These are phyloP conservation scores for Huiozyma sinensis DNA, from an alignment of 805 yeast genomes.

Conservation along the genomic window DNA sequence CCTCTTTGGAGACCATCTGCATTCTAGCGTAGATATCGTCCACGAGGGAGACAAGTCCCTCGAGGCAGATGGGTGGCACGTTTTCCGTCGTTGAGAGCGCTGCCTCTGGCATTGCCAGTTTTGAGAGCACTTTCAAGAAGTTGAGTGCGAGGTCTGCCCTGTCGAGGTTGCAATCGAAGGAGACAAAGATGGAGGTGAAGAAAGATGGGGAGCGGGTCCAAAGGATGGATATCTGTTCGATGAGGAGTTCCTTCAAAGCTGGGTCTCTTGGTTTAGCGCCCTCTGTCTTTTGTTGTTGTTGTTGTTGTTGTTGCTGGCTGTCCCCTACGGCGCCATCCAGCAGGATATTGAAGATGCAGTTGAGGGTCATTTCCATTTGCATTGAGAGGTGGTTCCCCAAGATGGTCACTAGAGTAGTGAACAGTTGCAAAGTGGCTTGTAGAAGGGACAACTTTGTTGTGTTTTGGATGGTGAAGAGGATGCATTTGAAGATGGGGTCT, in stretches of 20 bases:
- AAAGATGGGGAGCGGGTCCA: conserved; percentile 76
- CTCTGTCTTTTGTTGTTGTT: neutral
- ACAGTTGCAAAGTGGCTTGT: conserved; percentile 64
- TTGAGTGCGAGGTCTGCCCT: conserved; percentile 65
- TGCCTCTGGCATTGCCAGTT: conserved; percentile 75
- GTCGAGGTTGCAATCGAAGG: conserved; percentile 85
- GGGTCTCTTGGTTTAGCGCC: neutral
- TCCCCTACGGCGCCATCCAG: conserved; percentile 8
- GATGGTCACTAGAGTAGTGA: conserved; percentile 59
- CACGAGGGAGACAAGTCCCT: conserved; percentile 67
- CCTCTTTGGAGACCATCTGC: conserved; percentile 12
- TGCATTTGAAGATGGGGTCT: conserved; percentile 76
- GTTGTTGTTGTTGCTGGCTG: neutral
- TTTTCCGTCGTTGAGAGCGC: conserved; percentile 69
- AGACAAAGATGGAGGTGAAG: conserved; percentile 65
- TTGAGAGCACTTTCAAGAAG: conserved; percentile 59
- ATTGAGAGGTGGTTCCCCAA: conserved; percentile 56
- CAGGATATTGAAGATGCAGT: conserved; percentile 51
- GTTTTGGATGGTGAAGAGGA: conserved; percentile 67
- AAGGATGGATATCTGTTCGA: conserved; percentile 72
- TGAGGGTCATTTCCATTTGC: conserved; percentile 68
- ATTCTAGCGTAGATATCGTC: conserved; percentile 46
- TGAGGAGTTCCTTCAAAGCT: conserved; percentile 63
- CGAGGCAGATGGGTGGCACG: conserved; percentile 90
- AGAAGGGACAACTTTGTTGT: conserved; percentile 60